phyloP scores from a whole-genome alignment of 2,329 filamentous ascomycete genomes.

The Aspergillus hiratsukae region DNA sequence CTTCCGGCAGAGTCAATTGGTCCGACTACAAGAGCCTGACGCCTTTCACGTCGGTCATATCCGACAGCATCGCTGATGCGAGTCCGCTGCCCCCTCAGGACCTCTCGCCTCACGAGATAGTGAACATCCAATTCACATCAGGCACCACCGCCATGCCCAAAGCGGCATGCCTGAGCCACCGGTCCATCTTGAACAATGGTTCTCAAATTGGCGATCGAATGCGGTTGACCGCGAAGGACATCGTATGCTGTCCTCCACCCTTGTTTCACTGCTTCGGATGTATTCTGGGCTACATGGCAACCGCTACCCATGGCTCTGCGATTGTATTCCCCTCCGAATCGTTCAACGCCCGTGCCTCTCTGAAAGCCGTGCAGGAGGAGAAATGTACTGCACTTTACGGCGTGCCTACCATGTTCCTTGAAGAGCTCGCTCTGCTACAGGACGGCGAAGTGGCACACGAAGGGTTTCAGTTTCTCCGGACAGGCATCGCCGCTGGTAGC shows the following conservation, averaged over 20 bases:
- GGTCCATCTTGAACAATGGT: constrained; percentile 89
- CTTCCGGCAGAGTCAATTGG: constrained; percentile 50
- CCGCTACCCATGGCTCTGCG: constrained; percentile 71
- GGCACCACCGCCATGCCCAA: constrained; percentile 92
- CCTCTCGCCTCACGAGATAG: constrained; percentile 62
- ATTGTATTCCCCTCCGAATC: constrained; percentile 84
- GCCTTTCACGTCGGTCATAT: constrained; percentile 45
- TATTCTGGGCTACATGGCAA: constrained; percentile 94
- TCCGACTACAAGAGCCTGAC: constrained; percentile 41
- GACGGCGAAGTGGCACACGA: constrained; percentile 42
- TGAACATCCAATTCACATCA: constrained; percentile 96
- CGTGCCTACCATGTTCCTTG: constrained; percentile 92
- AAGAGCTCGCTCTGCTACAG: constrained; percentile 73
- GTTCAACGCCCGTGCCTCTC: constrained; percentile 72
- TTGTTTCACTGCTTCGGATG: constrained; percentile 74
- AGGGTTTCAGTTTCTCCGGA: constrained; percentile 65
- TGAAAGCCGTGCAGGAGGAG: constrained; percentile 61
- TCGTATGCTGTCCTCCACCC: constrained; percentile 61
- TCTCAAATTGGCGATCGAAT: constrained; percentile 78
- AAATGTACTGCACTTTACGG: constrained; percentile 71
- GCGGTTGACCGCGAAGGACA: constrained; percentile 68
- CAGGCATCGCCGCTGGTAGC: constrained; percentile 87
- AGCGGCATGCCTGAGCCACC: constrained; percentile 82
- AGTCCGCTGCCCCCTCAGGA: constrained; percentile 42
- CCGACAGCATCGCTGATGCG: constrained; percentile 39